Conservation (phyloP, 192 early-diverging fungal species). For the Rhizophagus prolifer region DNA sequence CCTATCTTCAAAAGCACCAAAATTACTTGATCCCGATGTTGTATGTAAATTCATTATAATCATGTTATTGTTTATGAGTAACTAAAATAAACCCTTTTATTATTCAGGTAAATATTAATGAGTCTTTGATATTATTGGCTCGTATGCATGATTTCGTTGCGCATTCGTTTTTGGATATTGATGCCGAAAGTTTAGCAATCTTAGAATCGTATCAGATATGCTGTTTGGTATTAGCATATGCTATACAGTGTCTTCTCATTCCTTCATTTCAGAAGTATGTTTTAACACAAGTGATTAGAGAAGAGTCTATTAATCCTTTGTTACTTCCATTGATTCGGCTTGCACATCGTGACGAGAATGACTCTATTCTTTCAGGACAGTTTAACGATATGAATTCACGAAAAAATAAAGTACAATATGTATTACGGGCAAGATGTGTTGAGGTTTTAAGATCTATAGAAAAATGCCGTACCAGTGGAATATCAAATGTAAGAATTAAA, state of each 20-base stretch:
- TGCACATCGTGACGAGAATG: background rate
- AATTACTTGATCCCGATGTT: background rate
- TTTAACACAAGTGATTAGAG: background rate
- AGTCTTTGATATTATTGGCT: background rate
- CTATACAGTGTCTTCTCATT: background rate
- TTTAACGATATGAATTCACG: background rate
- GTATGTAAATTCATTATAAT: background rate
- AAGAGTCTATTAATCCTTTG: background rate
- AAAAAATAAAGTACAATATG: background rate
- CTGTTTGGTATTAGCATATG: constrained; percentile 2
- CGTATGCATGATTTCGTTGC: background rate
- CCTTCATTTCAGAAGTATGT: background rate
- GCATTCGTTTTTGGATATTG: constrained; percentile 23
- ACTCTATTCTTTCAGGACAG: background rate
- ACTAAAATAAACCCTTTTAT: background rate
- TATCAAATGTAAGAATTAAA: background rate
- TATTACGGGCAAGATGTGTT: background rate
- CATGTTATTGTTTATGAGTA: background rate
- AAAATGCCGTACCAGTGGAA: background rate
- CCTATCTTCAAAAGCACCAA: background rate
- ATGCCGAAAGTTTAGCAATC: constrained; percentile 15
- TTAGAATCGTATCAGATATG: constrained; percentile 23
- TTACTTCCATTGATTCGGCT: constrained; percentile 13
- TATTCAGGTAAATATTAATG: background rate
- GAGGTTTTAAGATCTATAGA: background rate